Base-by-base conservation (phyloP, 2,329 filamentous ascomycete genomes). In the Cladophialophora bantiana region DNA sequence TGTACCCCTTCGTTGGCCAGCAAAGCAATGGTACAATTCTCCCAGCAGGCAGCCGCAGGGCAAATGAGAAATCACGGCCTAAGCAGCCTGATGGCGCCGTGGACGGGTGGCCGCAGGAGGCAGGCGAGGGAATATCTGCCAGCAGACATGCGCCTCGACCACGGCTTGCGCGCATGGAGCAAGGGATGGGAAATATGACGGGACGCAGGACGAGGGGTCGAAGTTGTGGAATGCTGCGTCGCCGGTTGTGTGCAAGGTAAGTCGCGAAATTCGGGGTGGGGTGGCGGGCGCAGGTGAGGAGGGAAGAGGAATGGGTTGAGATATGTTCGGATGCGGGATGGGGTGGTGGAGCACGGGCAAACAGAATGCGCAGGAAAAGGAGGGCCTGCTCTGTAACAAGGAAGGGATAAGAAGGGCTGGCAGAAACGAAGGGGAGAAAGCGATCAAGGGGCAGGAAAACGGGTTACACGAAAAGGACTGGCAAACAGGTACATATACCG, bases 21-120 rank as follows among this genome's bases (percentile, higher is more conserved):
- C 68, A 67, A 67, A 70, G 67, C 67, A 56, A 66, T 69, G 65
- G 68, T 73, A 68, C 67, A 70, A 68, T 64, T 71, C 68, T 72
- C 36, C 59, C 73, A 74, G 74, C 73, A 75, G 72, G 74, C 74
- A 75, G 72, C 74, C 74, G 73, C 67, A 70, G 69, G 69, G 69
- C 71, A 71, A 70, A 64, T 69, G 63, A 62, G 62, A 67, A 50
- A 63, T 64, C 69, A 72, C 69, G 69, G 7, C 68, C 66, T 64
- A 57, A 68, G 66, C 59, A 68, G 66, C 59, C 64, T 64, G 66
- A 65, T 66, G 57, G 63, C 63, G 65, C 68, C 50, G 56, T 52
- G 58, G 66, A 60, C 68, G 70, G 64, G 68, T 65, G 67, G 64
- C 52, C 59, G 60, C 68, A 68, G 70, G 59, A 65, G 36, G 54